These are phyloP conservation scores for Colletotrichum sp. DNA, from an alignment of 2,329 filamentous ascomycete genomes.

Conservation along the genomic window DNA sequence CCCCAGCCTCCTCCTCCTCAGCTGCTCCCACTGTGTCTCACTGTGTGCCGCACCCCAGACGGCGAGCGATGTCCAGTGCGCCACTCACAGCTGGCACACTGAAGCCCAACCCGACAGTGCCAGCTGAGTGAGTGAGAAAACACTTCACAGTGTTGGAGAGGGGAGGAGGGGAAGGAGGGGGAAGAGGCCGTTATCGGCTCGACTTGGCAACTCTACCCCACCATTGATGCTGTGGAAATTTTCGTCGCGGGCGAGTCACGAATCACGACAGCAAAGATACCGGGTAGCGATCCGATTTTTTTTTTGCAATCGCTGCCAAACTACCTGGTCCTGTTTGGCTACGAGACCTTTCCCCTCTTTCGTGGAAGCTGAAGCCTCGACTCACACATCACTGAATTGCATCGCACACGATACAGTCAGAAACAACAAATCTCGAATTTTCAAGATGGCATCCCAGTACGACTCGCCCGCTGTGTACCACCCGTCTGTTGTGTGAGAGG, in stretches of 20 bases:
- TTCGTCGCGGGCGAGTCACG: conserved; percentile 10
- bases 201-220: conserved; percentile 6
- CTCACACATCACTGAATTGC: not conserved
- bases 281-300: not conserved
- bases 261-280: not conserved
- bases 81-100: not conserved
- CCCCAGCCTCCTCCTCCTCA: not conserved
- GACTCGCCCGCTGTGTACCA: not conserved
- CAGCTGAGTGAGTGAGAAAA: not conserved
- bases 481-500: not conserved
- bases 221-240: conserved; percentile 6
- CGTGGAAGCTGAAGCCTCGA: not conserved
- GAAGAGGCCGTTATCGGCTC: conserved; percentile 12
- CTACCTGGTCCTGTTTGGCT: not conserved
- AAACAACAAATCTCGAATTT: not conserved
- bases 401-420: not conserved
- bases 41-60: not conserved
- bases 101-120: not conserved
- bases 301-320: not conserved
- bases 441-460: conserved; percentile 18
- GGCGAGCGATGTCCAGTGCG: not conserved
- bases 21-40: not conserved
- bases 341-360: not conserved
- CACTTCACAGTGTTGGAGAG: not conserved
- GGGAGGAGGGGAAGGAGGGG: not conserved